Percentiles rank a stretch among this genome's conserved stretches.
phyloP scores from a whole-genome alignment of 2,329 filamentous ascomycete species.

The Coniochaeta pulveracea region DNA sequence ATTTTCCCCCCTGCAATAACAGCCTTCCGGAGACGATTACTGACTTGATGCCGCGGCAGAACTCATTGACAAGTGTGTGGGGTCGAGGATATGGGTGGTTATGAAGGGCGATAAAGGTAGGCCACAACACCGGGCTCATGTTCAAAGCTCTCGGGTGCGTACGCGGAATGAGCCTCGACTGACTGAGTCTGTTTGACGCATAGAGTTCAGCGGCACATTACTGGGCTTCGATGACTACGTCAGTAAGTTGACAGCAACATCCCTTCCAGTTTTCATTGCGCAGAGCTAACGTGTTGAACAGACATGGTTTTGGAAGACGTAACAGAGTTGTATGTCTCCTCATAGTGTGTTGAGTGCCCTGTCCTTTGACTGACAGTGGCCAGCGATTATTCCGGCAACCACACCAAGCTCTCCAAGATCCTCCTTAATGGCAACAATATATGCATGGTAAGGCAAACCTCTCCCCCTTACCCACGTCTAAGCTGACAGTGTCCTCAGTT shows the following conservation, averaged over 20 bases:
- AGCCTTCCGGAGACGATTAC: too few relatives aligned
- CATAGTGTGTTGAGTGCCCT: neutral
- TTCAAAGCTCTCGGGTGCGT: too few relatives aligned
- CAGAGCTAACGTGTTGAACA: constrained; percentile 28
- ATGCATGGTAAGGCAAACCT: constrained; percentile 71
- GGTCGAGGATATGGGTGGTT: constrained; percentile 94
- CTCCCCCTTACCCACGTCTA: neutral
- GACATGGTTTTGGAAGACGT: constrained; percentile 98
- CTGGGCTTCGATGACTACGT: constrained; percentile 98
- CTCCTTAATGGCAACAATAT: constrained; percentile 96
- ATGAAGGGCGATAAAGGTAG: constrained; percentile 99
- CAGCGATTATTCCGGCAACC: constrained; percentile 83
- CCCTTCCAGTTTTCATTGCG: neutral
- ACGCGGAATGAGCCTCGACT: too few relatives aligned
- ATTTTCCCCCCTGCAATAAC: too few relatives aligned
- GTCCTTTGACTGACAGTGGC: constrained; percentile 12
- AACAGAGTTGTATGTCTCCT: constrained; percentile 69
- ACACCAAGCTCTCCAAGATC: constrained; percentile 87
- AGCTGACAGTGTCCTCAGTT: constrained; percentile 34
- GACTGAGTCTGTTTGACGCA: too few relatives aligned
- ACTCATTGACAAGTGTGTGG: constrained; percentile 97
- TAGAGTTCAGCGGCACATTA: constrained; percentile 91
- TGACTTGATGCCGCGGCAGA: constrained; percentile 45
- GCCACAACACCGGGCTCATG: too few relatives aligned
- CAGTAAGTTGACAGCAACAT: constrained; percentile 57